Conservation (phyloP, 2,329 filamentous ascomycete genomes). For the Samsoniella hepiali region DNA sequence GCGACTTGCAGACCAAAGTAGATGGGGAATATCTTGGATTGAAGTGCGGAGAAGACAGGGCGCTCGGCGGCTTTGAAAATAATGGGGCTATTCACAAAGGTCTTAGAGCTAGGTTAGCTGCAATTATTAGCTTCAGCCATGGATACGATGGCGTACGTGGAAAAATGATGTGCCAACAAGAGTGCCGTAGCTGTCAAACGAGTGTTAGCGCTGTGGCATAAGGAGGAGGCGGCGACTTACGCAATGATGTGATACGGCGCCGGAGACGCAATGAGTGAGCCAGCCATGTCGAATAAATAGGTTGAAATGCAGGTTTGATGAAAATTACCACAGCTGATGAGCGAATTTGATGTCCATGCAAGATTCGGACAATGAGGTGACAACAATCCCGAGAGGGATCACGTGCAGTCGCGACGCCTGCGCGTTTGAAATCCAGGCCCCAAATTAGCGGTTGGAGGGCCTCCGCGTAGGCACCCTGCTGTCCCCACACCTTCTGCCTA, state of each 20-base stretch:
- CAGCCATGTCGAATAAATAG: constrained; percentile 39
- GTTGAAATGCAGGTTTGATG: neutral
- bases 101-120: constrained; percentile 42
- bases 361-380: constrained; percentile 1
- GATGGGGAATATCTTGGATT: constrained; percentile 77
- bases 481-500: constrained; percentile 19
- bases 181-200: constrained; percentile 70
- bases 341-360: constrained; percentile 3
- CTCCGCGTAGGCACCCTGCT: neutral
- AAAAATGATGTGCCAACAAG: constrained; percentile 84
- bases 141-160: constrained; percentile 53
- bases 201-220: constrained; percentile 25
- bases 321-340: neutral
- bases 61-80: constrained; percentile 75
- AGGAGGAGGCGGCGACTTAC: constrained; percentile 40
- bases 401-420: constrained; percentile 15
- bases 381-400: constrained; percentile 3
- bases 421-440: constrained; percentile 11
- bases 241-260: constrained; percentile 75
- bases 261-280: constrained; percentile 56
- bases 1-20: constrained; percentile 85
- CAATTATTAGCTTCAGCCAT: neutral
- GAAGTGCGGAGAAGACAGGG: constrained; percentile 76
- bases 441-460: neutral
- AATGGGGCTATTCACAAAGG: constrained; percentile 71